Conservation (phyloP, 352 stramenopile genomes). For the Phytophthora meadii region DNA sequence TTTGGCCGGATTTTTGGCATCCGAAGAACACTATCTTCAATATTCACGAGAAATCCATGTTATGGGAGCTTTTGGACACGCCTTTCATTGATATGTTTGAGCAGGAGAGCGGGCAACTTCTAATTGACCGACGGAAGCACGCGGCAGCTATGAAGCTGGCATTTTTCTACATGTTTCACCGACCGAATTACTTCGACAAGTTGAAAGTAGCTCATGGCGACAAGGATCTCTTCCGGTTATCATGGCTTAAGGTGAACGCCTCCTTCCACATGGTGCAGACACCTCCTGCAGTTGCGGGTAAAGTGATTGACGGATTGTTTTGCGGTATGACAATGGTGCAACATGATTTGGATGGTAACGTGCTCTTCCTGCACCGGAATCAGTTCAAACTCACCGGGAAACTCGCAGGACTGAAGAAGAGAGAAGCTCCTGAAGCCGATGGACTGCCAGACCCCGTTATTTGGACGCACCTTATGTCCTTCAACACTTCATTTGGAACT, state of each 20-base stretch:
- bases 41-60: slow-evolving; percentile 51
- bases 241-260: slow-evolving; percentile 54
- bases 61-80: slow-evolving; percentile 60
- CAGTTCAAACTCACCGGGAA: slow-evolving; percentile 46
- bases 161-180: slow-evolving; percentile 53
- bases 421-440: slow-evolving; percentile 25
- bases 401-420: slow-evolving; percentile 19
- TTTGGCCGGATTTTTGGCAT: slow-evolving; percentile 77
- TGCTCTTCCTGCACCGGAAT: slow-evolving; percentile 66
- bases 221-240: slow-evolving; percentile 71
- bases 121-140: slow-evolving; percentile 48
- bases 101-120: slow-evolving; percentile 66
- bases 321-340: slow-evolving; percentile 65
- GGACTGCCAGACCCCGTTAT: slow-evolving; percentile 50
- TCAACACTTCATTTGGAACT: slow-evolving; percentile 46
- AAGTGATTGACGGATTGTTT: slow-evolving; percentile 38
- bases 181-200: slow-evolving; percentile 41
- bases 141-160: slow-evolving; percentile 39
- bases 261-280: slow-evolving; percentile 62
- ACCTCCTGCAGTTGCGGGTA: slow-evolving; percentile 46
- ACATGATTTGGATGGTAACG: slow-evolving; percentile 34
- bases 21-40: slow-evolving; percentile 66
- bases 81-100: slow-evolving; percentile 65
- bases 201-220: slow-evolving; percentile 55
- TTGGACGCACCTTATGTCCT: slow-evolving; percentile 70